Conservation (phyloP, 176 grass and related monocot species). For the Carex cristatella region DNA sequence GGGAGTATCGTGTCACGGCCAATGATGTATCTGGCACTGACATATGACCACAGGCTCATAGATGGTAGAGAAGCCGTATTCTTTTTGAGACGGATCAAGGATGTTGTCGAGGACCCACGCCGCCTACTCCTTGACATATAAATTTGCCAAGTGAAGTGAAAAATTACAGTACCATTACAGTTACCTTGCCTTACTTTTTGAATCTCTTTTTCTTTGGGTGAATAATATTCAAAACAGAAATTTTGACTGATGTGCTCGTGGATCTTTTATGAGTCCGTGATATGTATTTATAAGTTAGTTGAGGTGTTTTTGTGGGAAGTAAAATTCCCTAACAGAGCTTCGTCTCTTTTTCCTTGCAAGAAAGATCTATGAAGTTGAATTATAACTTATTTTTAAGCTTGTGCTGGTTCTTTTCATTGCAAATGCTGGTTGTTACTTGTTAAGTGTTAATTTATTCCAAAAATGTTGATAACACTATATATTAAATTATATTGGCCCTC, state of each 20-base stretch:
- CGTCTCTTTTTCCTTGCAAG: constrained; percentile 10
- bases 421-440: background rate
- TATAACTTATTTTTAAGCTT: background rate
- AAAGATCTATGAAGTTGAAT: background rate
- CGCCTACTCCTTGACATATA: constrained; percentile 68
- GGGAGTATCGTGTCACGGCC: constrained; percentile 47
- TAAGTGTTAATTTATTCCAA: background rate
- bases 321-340: background rate
- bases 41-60: constrained; percentile 67
- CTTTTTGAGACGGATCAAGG: constrained; percentile 66
- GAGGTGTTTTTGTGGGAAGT: constrained; percentile 20
- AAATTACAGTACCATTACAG: constrained; percentile 9
- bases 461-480: background rate
- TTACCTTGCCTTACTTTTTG: background rate
- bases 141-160: background rate
- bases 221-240: constrained; percentile 25
- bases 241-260: constrained; percentile 6
- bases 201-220: constrained; percentile 5
- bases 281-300: constrained; percentile 12
- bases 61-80: constrained; percentile 71
- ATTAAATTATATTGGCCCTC: background rate
- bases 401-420: background rate
- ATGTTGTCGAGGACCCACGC: constrained; percentile 63
- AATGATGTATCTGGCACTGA: constrained; percentile 73
- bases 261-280: background rate